A percentile compares a stretch with the other conserved stretches of the same genome.
Conservation (phyloP, 163 green algal species). For the Scenedesmus sp. region DNA sequence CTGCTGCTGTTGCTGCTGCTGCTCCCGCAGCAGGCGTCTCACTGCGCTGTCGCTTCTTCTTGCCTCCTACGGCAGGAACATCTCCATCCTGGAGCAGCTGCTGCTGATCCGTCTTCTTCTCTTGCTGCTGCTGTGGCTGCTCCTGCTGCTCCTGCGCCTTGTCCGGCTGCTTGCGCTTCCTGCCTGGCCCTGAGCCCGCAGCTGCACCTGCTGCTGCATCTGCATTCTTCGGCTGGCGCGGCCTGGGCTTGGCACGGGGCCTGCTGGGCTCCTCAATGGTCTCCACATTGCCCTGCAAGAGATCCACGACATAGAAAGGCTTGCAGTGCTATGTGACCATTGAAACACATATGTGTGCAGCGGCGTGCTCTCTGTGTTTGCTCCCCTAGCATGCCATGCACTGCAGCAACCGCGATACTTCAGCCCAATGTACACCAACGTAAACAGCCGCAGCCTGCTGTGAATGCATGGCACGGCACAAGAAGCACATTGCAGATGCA, state of each 20-base stretch:
- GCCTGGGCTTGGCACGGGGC: constrained; percentile 18
- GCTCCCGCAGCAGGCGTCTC: constrained; percentile 13
- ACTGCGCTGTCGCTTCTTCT: constrained; percentile 28
- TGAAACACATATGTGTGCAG: background rate
- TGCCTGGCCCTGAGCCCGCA: background rate
- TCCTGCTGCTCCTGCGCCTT: background rate
- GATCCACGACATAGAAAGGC: background rate
- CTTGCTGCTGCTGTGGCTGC: background rate
- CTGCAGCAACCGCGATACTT: constrained; percentile 23
- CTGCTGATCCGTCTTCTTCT: background rate
- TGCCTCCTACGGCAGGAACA: background rate
- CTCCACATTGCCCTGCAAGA: constrained; percentile 31
- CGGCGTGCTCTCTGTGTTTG: background rate
- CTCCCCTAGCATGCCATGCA: too few species aligned
- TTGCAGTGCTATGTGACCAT: background rate
- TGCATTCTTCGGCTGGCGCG: background rate
- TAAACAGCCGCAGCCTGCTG: background rate
- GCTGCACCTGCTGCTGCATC: background rate
- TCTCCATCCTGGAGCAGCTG: background rate
- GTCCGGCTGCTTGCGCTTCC: constrained; percentile 29
- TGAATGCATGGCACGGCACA: background rate
- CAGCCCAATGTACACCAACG: background rate
- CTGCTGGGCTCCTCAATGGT: constrained; percentile 13
- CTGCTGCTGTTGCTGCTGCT: constrained; percentile 10
- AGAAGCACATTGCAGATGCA: background rate